phyloP scores from a whole-genome alignment of 1,139 yeast genomes.

The Eremothecium gossypii region DNA sequence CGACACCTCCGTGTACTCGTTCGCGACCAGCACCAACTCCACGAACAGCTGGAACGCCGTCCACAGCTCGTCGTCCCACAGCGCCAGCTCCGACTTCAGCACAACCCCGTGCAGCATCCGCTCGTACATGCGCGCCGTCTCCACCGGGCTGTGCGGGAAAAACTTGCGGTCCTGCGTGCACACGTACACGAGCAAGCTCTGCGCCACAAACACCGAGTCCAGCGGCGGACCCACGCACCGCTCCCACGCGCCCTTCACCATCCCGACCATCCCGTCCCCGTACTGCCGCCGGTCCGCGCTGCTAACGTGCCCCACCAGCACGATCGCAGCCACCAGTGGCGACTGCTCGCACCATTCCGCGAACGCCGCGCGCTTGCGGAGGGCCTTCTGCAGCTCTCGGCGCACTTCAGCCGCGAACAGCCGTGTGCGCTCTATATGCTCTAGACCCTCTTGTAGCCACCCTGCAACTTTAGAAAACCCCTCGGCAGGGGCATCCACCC shows the following conservation, averaged over 20 bases:
- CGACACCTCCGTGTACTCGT: slow-evolving; percentile 10
- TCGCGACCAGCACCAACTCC: slow-evolving; percentile 8
- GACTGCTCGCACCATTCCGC: not conserved
- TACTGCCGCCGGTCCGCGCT: slow-evolving; percentile 1
- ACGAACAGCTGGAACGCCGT: slow-evolving; percentile 12
- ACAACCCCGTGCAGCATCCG: slow-evolving; percentile 9
- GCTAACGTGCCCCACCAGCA: not conserved
- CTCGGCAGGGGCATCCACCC: not conserved
- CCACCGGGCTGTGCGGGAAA: slow-evolving; percentile 3
- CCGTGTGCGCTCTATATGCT: not conserved
- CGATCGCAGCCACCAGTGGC: not conserved
- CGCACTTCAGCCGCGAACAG: not conserved
- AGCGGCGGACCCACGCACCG: slow-evolving; percentile 9
- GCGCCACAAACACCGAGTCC: slow-evolving; percentile 9
- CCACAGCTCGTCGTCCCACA: slow-evolving; percentile 10
- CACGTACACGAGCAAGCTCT: slow-evolving; percentile 7
- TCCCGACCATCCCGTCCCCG: not conserved
- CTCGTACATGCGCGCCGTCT: slow-evolving; percentile 11
- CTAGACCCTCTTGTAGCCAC: not conserved
- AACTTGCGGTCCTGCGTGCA: slow-evolving; percentile 5
- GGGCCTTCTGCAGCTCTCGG: not conserved
- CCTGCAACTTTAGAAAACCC: not conserved
- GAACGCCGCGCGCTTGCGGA: not conserved
- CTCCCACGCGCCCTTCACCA: slow-evolving; percentile 13
- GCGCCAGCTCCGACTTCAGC: slow-evolving; percentile 3